Percentiles rank a stretch among this genome's conserved stretches.
phyloP scores from a whole-genome alignment of 1,284 basidiomycete genomes.

The Moniliella sp. region DNA sequence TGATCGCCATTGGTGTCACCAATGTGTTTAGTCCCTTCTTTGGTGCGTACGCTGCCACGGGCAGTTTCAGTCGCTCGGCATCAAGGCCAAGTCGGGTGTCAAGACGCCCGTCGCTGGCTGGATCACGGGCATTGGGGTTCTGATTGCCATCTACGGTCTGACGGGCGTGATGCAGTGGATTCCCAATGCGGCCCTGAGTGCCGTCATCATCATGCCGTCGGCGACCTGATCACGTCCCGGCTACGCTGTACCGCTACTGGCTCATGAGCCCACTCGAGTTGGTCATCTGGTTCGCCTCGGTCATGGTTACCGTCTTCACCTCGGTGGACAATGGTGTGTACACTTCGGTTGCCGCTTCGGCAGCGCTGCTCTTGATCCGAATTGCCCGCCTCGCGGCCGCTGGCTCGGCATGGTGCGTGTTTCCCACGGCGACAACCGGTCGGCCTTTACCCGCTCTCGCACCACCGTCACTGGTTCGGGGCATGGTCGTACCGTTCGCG shows the following conservation, averaged over 20 bases:
- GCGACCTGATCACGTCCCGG: conserved; percentile 72
- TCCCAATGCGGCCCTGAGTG: conserved; percentile 48
- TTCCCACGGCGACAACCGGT: conserved; percentile 20
- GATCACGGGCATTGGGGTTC: conserved; percentile 62
- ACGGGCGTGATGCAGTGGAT: conserved; percentile 32
- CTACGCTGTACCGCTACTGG: conserved; percentile 79
- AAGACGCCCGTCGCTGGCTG: conserved; percentile 79
- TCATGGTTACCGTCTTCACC: conserved; percentile 49
- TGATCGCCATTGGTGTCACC: conserved; percentile 90
- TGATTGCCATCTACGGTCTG: conserved; percentile 80
- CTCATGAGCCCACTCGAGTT: conserved; percentile 78
- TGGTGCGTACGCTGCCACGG: conserved; percentile 81
- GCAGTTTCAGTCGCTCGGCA: conserved; percentile 84
- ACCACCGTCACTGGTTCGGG: too few relatives aligned
- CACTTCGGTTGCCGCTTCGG: conserved; percentile 57
- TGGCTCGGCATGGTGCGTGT: conserved; percentile 60
- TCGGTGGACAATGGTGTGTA: conserved; percentile 82
- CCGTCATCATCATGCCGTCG: conserved; percentile 81
- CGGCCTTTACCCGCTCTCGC: conserved; percentile 2
- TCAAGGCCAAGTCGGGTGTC: conserved; percentile 87
- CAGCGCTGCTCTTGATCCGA: conserved; percentile 64
- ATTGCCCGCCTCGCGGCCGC: conserved; percentile 67
- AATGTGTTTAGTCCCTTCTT: conserved; percentile 48
- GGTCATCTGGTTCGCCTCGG: conserved; percentile 68
- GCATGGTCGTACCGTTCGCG: conserved; percentile 3